These are phyloP conservation scores for Rubia tinctorum DNA, from an alignment of 305 asterid genomes.

Conservation along the genomic window DNA sequence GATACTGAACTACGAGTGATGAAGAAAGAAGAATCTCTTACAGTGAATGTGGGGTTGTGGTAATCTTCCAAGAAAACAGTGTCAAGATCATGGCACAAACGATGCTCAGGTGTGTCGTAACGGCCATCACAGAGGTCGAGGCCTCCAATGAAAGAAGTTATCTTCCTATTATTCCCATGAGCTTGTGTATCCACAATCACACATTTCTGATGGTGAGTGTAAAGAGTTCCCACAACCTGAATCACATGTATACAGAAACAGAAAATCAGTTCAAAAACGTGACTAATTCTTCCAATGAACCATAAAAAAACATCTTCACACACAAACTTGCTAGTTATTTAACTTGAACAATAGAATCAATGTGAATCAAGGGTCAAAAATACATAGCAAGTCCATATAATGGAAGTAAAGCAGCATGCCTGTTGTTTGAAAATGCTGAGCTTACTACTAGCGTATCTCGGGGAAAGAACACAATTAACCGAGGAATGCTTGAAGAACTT, in stretches of 20 bases:
- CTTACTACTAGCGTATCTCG: conserved; percentile 93
- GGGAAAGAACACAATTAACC: conserved; percentile 83
- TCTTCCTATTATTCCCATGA: conserved; percentile 66
- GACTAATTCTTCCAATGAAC: background rate
- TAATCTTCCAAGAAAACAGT: conserved; percentile 72
- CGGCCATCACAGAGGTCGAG: conserved; percentile 95
- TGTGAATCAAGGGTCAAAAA: conserved; percentile 2
- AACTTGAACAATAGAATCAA: background rate
- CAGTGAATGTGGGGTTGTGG: conserved; percentile 80
- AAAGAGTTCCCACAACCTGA: conserved; percentile 95
- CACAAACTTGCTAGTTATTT: background rate
- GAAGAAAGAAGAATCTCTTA: conserved; percentile 28
- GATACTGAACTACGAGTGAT: background rate
- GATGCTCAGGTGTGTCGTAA: conserved; percentile 92
- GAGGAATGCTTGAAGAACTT: conserved; percentile 89
- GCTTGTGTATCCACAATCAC: conserved; percentile 94
- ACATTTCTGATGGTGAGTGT: conserved; percentile 96
- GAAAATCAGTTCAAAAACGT: background rate
- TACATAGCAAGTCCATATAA: conserved; percentile 14
- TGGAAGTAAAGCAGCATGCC: conserved; percentile 50
- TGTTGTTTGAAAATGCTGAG: conserved; percentile 99
- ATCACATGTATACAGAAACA: conserved; percentile 13
- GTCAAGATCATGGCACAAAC: conserved; percentile 67
- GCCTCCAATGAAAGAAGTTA: conserved; percentile 83
- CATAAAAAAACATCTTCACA: background rate